Base-by-base conservation (phyloP, 768 basidiomycete genomes). In the Tephrocybe sp. region DNA sequence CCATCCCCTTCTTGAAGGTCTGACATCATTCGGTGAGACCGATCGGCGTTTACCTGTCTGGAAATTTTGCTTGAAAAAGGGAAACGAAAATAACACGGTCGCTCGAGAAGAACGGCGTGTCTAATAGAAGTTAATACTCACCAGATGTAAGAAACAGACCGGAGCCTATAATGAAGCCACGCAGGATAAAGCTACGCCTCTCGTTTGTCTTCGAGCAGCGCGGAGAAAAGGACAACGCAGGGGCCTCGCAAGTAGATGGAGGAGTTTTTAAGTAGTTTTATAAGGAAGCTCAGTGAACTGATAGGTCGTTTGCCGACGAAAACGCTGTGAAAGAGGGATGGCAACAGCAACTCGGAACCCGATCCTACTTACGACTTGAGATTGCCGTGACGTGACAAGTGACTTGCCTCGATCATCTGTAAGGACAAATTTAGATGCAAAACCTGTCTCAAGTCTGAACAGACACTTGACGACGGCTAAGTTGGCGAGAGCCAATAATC, bases 371-470 rank as follows among this genome's bases (percentile, higher is more conserved):
- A 47, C 42, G 40, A 56, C 39, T 47, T 46, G 37, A 50, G 34
- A 52, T 56, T 46, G 34, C 47, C 30, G 55, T 56, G 55, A 56
- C 55, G 55, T 56, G 55, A 56, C 55, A 21, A 47, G 55, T 53
- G 49, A 53, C 52, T 43, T 39, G 25, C 31, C 37, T 50, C 49
- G 49, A 55, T 55, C 54, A 51, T 40, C 46, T 47, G 19, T 24
- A 19, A 30, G 30, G 25, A 44, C 52, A 53, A 48, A 47, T 49
- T 44, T 49, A 27, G 47, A 42, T 26, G 39, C 36, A 28, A 30
- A 43, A 43, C 26, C 18, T 48, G 43, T 49, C 53, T 54, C 43
- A 39, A 27, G 16, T 16, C 19, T 34, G 19, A 7, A 26, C 1
- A 30, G 22, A 11, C 24, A 15, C 26, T 19, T 25, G n/a, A 24